These are phyloP conservation scores for Schizophyllum amplum DNA, from an alignment of 1,284 basidiomycete genomes.

Conservation along the genomic window DNA sequence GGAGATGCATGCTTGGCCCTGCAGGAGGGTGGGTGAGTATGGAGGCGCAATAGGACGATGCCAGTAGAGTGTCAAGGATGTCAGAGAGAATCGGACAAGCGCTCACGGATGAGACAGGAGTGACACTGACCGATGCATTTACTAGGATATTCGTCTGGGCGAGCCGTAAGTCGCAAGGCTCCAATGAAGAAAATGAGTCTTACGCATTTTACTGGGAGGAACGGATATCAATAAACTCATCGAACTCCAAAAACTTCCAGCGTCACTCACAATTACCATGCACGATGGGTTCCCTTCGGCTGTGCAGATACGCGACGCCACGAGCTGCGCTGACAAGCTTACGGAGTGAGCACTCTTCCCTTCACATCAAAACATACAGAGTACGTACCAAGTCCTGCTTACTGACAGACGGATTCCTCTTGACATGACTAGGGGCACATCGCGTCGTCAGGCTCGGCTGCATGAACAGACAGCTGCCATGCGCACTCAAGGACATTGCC, in stretches of 20 bases:
- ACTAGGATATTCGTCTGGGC: background rate
- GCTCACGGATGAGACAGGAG: too few relatives aligned
- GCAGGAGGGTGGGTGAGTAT: constrained; percentile 1
- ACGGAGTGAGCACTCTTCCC: too few relatives aligned
- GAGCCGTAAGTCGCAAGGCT: background rate
- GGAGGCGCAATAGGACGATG: constrained; percentile 13
- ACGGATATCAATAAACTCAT: background rate
- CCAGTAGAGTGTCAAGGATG: too few relatives aligned
- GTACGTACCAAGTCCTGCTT: background rate
- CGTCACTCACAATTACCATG: background rate
- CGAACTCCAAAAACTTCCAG: background rate
- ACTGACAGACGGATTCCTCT: background rate
- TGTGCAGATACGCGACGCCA: background rate
- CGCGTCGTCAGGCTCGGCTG: constrained; percentile 46
- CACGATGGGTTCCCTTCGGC: background rate
- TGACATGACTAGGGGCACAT: constrained; percentile 23
- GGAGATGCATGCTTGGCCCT: constrained; percentile 46
- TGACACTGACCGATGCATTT: background rate
- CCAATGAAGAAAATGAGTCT: background rate
- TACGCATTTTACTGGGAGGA: background rate
- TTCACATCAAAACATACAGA: too few relatives aligned
- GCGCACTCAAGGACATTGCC: background rate
- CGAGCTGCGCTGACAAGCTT: background rate
- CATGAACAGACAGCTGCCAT: constrained; percentile 39
- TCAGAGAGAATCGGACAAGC: too few relatives aligned